phyloP scores from a whole-genome alignment of 345 rosid genomes.

The Sonneratia alba region DNA sequence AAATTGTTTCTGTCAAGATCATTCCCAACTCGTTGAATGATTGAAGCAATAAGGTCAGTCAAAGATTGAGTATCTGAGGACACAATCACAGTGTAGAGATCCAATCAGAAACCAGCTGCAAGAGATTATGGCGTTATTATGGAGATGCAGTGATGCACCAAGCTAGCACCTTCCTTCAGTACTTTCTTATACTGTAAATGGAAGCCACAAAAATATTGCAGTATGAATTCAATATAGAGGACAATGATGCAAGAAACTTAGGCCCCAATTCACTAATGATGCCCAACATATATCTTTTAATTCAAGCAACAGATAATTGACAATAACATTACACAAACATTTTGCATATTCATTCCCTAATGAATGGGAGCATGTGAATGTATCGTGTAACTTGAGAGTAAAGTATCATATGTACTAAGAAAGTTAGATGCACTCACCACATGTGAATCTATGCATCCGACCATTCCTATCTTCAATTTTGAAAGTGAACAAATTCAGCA shows the following conservation, averaged over 20 bases:
- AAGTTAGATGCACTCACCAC: slow-evolving; percentile 44
- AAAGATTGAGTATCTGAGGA: slow-evolving; percentile 55
- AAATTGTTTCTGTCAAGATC: slow-evolving; percentile 67
- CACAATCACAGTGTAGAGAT: slow-evolving; percentile 11
- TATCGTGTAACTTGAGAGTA: not conserved
- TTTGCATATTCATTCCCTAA: not conserved
- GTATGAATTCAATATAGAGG: no score
- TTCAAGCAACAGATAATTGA: not conserved
- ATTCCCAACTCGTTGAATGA: slow-evolving; percentile 78
- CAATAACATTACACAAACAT: not conserved
- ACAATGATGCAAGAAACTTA: no score
- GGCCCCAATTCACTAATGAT: no score
- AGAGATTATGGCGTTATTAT: not conserved
- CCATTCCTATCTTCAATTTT: slow-evolving; percentile 78
- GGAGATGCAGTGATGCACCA: not conserved
- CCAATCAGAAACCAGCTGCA: not conserved
- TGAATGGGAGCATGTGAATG: no score
- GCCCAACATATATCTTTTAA: not conserved
- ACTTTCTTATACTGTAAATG: not conserved
- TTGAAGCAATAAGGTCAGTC: slow-evolving; percentile 68
- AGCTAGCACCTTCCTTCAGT: not conserved
- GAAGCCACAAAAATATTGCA: no score
- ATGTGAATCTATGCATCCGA: slow-evolving; percentile 86
- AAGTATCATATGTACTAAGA: not conserved
- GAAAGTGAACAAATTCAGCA: slow-evolving; percentile 49